A percentile compares a stretch with the other conserved stretches of the same genome.
Conservation (phyloP, 345 rosid genomes). For the Geranium rotundifolium region DNA sequence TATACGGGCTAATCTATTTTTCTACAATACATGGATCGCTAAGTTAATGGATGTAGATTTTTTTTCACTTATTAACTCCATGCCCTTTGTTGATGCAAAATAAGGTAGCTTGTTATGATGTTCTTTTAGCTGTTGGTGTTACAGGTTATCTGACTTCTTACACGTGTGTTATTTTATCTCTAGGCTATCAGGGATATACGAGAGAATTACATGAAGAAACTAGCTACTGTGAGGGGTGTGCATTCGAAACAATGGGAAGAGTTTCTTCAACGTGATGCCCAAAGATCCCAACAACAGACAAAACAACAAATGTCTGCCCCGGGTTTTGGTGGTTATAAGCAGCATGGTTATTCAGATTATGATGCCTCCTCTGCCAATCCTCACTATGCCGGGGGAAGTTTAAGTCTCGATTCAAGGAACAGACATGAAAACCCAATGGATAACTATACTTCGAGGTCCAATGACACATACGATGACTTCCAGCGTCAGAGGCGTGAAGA, state of each 20-base stretch:
- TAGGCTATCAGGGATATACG: slow-evolving; percentile 83
- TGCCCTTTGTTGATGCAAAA: not conserved
- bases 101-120: not conserved
- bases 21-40: not conserved
- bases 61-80: not conserved
- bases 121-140: slow-evolving; percentile 3
- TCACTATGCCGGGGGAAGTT: slow-evolving; percentile 42
- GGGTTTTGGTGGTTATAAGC: slow-evolving; percentile 66
- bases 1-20: not conserved
- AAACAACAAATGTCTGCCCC: slow-evolving; percentile 43
- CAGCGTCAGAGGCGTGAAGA: slow-evolving; percentile 74
- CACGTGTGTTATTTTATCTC: slow-evolving; percentile 26
- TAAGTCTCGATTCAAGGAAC: slow-evolving; percentile 50
- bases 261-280: slow-evolving; percentile 72
- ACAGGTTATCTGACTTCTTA: slow-evolving; percentile 20
- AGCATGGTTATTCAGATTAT: slow-evolving; percentile 52
- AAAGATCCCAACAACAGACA: slow-evolving; percentile 65
- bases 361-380: slow-evolving; percentile 47
- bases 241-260: slow-evolving; percentile 78
- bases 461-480: slow-evolving; percentile 58
- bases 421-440: slow-evolving; percentile 53
- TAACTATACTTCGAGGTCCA: slow-evolving; percentile 58
- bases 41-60: too few relatives aligned
- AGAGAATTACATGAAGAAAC: slow-evolving; percentile 74
- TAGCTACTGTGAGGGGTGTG: slow-evolving; percentile 43